Percentiles rank a stretch among this genome's conserved stretches.
Evolutionary conservation across 768 basidiomycete genomes (phyloP).

Genomic region (Suillus spraguei): DNA sequence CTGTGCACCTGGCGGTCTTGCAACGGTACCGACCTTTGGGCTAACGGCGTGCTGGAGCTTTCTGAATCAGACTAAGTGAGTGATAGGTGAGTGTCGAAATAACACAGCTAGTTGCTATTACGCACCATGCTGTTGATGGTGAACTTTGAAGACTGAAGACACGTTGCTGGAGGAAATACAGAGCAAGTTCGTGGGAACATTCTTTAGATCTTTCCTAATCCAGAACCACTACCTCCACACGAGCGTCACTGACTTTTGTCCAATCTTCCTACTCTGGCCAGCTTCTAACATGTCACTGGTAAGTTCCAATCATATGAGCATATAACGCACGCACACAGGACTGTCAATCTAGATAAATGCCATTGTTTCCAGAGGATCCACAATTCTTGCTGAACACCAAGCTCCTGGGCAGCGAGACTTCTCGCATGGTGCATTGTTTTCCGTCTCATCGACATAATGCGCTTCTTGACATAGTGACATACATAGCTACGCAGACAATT

Average conservation of each 20-base stretch:
- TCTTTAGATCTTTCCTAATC: not conserved
- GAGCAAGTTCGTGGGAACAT: constrained; percentile 5
- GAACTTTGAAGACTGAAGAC: not conserved
- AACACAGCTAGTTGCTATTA: constrained; percentile 6
- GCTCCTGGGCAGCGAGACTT: constrained; percentile 76
- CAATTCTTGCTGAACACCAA: constrained; percentile 87
- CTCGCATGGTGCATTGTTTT: constrained; percentile 65
- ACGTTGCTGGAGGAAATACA: constrained; percentile 1
- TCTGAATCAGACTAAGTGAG: constrained; percentile 77
- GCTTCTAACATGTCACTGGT: not conserved
- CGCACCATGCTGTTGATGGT: constrained; percentile 8
- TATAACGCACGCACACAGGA: not conserved
- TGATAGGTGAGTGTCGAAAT: not conserved
- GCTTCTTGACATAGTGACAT: constrained; percentile 5
- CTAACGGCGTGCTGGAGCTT: constrained; percentile 47
- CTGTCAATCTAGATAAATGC: constrained; percentile 66
- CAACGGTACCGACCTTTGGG: constrained; percentile 51
- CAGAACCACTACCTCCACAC: not conserved
- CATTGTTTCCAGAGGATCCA: constrained; percentile 74
- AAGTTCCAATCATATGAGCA: constrained; percentile 2
- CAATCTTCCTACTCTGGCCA: not conserved
- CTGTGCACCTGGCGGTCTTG: constrained; percentile 78
- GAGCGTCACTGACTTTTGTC: not conserved
- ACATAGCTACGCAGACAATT: constrained; percentile 80
- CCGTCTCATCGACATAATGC: not conserved